Evolutionary conservation across 768 basidiomycete genomes (phyloP), one percentile per base, ranked within the genome.

Genomic region (Panellus pusillus): DNA sequence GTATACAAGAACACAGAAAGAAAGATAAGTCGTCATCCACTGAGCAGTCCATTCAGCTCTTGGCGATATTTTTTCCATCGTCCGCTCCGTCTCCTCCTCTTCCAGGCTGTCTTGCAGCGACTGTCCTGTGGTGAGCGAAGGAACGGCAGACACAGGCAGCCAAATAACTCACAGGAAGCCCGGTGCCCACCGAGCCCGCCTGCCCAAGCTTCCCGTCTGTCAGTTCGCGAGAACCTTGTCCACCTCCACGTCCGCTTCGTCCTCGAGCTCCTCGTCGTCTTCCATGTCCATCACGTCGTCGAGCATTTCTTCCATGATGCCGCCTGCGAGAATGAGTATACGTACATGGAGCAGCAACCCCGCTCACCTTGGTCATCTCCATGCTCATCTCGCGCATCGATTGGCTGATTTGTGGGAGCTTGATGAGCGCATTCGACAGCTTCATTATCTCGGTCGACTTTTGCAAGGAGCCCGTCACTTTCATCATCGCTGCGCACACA

Each of bases 361-460:
- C 7, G 49, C 76, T 37, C 61, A 89, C 96, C 83, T 98, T 98
- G 57, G 91, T 98, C 97, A 98, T 98, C 72, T 99, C 97, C 88
- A 95, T 93, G 63, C 89, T 93, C 93, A 99, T 95, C 65, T 97
- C 90, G 32, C 93, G 83, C 97, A 99, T 99, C 1, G 83, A 82
- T 58, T 84, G 87, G 70, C 87, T 89, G 44, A 98, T 83, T 68
- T 98, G 93, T 15, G 97, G 97, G 14, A 99, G 78, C 64, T 86
- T 94, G 60, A 98, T 76, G 43, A 98, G 79, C 24, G 87, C 74
- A 72, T 96, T 98, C n/a, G 94, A 95, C 38, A 95, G 78, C 72
- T 90, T 98, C 95, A 99, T 98, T 57, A 98, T 98, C 69, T 98
- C 95, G 1, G 96, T 94, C 7, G 94, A 97, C 71, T 94, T 97